These are phyloP conservation scores for Metarhizium brunneum DNA, from an alignment of 2,329 filamentous ascomycete genomes.

Conservation along the genomic window DNA sequence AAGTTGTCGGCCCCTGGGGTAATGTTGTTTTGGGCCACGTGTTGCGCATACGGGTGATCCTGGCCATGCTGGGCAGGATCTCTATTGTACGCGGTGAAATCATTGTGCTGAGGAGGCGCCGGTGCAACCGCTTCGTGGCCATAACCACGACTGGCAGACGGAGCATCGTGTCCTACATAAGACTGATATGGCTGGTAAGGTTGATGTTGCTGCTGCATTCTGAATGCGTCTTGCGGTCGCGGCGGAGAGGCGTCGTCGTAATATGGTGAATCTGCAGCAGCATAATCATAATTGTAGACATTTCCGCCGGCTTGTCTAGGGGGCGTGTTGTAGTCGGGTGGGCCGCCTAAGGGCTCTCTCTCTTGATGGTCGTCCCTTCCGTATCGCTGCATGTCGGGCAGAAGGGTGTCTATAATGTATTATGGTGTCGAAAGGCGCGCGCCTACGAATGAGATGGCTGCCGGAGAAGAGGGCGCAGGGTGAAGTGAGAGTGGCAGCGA, in stretches of 20 bases:
- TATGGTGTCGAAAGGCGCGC: not conserved
- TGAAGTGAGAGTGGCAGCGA: not conserved
- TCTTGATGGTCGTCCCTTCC: conserved; percentile 21
- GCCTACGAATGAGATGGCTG: not conserved
- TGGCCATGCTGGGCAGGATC: conserved; percentile 12
- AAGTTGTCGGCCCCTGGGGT: conserved; percentile 62
- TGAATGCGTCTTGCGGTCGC: not conserved
- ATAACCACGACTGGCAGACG: conserved; percentile 1
- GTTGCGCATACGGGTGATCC: conserved; percentile 15
- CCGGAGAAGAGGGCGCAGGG: not conserved
- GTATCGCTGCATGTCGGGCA: conserved; percentile 22
- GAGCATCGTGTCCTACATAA: not conserved
- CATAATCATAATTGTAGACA: conserved; percentile 8
- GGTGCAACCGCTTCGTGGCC: not conserved
- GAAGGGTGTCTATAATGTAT: not conserved
- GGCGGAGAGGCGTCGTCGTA: conserved; percentile 17
- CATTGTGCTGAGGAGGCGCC: conserved; percentile 10
- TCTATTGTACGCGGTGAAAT: conserved; percentile 14
- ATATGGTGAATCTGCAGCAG: conserved; percentile 12
- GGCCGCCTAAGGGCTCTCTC: conserved; percentile 25
- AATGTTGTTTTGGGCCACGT: conserved; percentile 23
- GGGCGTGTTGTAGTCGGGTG: not conserved
- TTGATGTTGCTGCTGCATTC: conserved; percentile 1
- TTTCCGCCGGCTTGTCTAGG: conserved; percentile 8
- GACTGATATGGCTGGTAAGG: not conserved